Base-by-base conservation (phyloP, 1,284 basidiomycete species). In the Pyrrhoderma lamaoense region DNA sequence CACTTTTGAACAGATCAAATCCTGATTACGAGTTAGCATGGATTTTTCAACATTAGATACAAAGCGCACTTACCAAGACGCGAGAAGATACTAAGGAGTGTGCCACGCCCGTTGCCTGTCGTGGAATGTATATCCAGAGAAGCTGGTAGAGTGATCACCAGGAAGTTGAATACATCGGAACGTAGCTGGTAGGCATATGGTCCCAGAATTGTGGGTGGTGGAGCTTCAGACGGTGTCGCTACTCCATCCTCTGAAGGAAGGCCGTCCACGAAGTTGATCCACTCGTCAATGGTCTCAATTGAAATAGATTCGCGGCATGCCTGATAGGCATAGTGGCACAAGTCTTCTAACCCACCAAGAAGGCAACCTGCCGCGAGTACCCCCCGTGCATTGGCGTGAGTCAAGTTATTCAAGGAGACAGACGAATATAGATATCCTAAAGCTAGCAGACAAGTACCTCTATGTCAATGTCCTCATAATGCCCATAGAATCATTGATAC, bases 311-410 rank as follows among this genome's bases (percentile, higher is more conserved):
- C 79, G 58, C 78, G 75, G 71, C 84, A 89, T 49, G 80, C 70
- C 49, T 81, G 77, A 65, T 91, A 92, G n/a, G 89, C 80, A 61
- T 83, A 82, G 58, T 75, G 74, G 64, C 80, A 85, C 25, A 93
- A 72, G 42, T 92, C 88, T 42, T 89, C 80, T 84, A 93, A 87
- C 40, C 85, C 88, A 49, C 87, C 87, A 42, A 93, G 77, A 36
- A 91, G 72, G 65, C 83, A 87, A 4, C 83, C 85, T 40, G 88
- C 85, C 35, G 89, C 86, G 47, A 93, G 79, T 38, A 90, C 85
- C 14, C 80, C 81, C 59, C 89, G 80, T 52, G 89, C 85, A 68
- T 93, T 93, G 59, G 79, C 74, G 44, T 84, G 75, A 59, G 76
- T 77, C 58, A 93, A 76, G 52, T 80, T 67, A 61, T 71, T 76